phyloP scores from a whole-genome alignment of 495 filamentous ascomycete species.

The Aspergillus leporis region DNA sequence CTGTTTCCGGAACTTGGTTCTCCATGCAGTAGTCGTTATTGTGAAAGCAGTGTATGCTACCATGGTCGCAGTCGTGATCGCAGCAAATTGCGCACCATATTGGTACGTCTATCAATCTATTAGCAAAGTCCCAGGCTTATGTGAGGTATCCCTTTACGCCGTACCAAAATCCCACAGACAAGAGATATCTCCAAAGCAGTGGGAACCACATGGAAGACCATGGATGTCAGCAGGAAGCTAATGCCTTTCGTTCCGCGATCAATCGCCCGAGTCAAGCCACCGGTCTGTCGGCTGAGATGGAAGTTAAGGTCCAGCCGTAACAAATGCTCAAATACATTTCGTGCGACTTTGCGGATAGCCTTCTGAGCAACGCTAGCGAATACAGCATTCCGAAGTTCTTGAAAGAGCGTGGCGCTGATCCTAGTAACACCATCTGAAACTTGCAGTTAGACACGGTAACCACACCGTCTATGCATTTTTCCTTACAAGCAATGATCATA shows the following conservation, averaged over 20 bases:
- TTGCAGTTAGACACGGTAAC: conserved; percentile 12
- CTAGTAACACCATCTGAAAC: conserved; percentile 76
- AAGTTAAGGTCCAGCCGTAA: conserved; percentile 89
- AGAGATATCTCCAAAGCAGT: conserved; percentile 92
- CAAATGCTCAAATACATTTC: conserved; percentile 89
- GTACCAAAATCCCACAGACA: conserved; percentile 85
- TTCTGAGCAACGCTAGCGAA: conserved; percentile 98
- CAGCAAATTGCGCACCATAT: conserved; percentile 87
- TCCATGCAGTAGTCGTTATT: conserved; percentile 91
- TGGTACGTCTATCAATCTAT: conserved; percentile 73
- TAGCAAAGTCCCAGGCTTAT: conserved; percentile 9
- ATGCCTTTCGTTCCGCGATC: conserved; percentile 98
- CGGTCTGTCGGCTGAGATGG: conserved; percentile 90
- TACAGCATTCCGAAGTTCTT: conserved; percentile 91
- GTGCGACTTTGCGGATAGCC: conserved; percentile 86
- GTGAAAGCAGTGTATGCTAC: conserved; percentile 91
- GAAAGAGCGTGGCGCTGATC: conserved; percentile 82
- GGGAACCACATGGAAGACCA: conserved; percentile 97
- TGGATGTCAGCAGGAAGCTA: conserved; percentile 92
- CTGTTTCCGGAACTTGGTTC: conserved; percentile 91
- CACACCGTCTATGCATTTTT: neutral
- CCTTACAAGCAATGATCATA: conserved; percentile 82
- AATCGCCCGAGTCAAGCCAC: conserved; percentile 90
- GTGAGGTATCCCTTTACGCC: conserved; percentile 1
- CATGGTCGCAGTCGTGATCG: conserved; percentile 90